Conservation (phyloP, 1,284 basidiomycete species). For the Leccinum pachyderme region DNA sequence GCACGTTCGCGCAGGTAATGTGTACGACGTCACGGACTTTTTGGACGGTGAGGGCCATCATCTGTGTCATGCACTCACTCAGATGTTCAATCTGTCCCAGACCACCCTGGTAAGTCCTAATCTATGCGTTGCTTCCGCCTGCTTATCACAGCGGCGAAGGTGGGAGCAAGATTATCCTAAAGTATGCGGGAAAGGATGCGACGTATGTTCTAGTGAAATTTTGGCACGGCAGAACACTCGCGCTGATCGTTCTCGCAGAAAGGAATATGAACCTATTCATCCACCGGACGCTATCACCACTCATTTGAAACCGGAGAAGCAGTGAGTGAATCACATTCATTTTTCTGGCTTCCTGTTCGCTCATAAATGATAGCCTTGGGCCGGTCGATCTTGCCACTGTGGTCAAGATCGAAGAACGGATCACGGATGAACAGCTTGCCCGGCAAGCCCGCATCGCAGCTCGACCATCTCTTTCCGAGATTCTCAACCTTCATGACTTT, state of each 20-base stretch:
- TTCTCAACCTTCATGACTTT: constrained; percentile 89
- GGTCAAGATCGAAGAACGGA: constrained; percentile 46
- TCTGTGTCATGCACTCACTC: constrained; percentile 4
- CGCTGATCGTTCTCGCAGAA: constrained; percentile 17
- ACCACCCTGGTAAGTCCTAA: constrained; percentile 58
- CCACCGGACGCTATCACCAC: constrained; percentile 85
- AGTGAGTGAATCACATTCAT: constrained; percentile 42
- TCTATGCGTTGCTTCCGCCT: background rate
- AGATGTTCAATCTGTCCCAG: constrained; percentile 33
- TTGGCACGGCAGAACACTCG: background rate
- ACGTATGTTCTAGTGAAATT: constrained; percentile 42
- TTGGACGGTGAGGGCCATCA: constrained; percentile 46
- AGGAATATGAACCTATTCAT: constrained; percentile 83
- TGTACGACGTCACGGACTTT: constrained; percentile 79
- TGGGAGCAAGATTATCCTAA: constrained; percentile 61
- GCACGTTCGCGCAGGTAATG: constrained; percentile 43
- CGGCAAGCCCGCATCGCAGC: constrained; percentile 51
- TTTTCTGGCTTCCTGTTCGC: background rate
- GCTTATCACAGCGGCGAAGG: constrained; percentile 34
- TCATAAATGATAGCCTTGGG: constrained; percentile 52
- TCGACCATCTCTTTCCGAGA: constrained; percentile 71
- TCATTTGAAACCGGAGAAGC: constrained; percentile 75
- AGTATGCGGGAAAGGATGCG: constrained; percentile 77
- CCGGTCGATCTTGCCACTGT: constrained; percentile 65
- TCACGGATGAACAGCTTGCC: constrained; percentile 61